Base-by-base conservation (phyloP, 805 yeast genomes). In the Candida qinlingensis region DNA sequence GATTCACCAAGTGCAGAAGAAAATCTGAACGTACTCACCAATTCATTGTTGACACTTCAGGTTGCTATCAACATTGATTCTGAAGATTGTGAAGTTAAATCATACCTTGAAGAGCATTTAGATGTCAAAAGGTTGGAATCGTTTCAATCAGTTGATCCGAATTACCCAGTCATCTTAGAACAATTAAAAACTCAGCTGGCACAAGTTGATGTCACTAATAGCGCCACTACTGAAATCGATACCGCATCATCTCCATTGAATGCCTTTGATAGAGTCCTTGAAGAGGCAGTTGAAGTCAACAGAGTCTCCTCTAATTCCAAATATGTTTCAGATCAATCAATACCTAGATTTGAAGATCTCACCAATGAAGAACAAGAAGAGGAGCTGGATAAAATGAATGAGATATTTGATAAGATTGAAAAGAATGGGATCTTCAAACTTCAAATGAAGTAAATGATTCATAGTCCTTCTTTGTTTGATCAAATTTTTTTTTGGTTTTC, bases 61-160 rank as follows among this genome's bases (percentile, higher is more conserved):
- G 44, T 57, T 0, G 37, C 60, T 2, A 40, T 61, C 6, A 52
- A 60, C 6, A 54, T 60, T 30, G 64, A 74, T 58, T 56, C 73
- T 8, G 56, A 74, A 54, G 56, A 74, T 65, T 38, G 46, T 26
- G 56, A 51, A 13, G 51, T 59, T 7, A 54, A 46, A 27, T 41
- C 47, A 9, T 45, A 51, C n/a, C 49, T 61, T 7, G 42, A 43
- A 27, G 48, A 50, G 2, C 46, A 53, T 25, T 37, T 61, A 6
- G 26, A 56, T 37, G 3, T 57, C 1, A 42, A 49, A 5, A 26
- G 39, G 11, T 40, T 61, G 4, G 36, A 42, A 3, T 10, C 37
- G 6, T 29, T 57, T 4, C 40, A 38, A 1, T 41, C 44, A 0
- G n/a, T 37, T 7, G 63, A 61, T 44, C 55, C 58, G 12, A 54